A percentile compares a stretch with the other conserved stretches of the same genome.
These are phyloP conservation scores for Boletus vermiculosoides DNA, from an alignment of 768 basidiomycete genomes.

Conservation along the genomic window DNA sequence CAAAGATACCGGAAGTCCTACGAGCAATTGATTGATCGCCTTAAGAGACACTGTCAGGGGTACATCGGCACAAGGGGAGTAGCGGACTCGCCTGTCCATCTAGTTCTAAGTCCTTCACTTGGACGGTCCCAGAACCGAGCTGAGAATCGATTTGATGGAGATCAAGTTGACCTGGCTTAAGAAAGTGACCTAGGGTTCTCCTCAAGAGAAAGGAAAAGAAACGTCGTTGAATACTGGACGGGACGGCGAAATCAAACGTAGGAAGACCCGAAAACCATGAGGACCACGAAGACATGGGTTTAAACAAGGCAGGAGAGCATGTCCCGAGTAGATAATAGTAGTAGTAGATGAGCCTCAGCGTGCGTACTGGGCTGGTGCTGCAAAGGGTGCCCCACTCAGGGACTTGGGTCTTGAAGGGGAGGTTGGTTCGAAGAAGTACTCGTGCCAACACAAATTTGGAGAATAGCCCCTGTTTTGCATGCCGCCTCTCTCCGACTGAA, in stretches of 20 bases:
- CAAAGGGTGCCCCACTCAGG: conserved; percentile 3
- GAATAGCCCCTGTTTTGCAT: conserved; percentile 18
- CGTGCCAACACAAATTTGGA: conserved; percentile 17
- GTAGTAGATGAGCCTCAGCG: neutral
- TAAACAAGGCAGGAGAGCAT: conserved; percentile 18
- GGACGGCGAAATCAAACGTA: conserved; percentile 61
- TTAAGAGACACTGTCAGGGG: conserved; percentile 32
- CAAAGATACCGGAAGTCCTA: conserved; percentile 63
- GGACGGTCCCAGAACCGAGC: conserved; percentile 87
- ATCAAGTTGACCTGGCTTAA: conserved; percentile 89
- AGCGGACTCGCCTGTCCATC: conserved; percentile 60
- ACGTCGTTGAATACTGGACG: conserved; percentile 75
- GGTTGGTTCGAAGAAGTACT: neutral
- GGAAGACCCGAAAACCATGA: conserved; percentile 58
- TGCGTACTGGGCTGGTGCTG: conserved; percentile 1
- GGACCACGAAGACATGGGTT: conserved; percentile 52
- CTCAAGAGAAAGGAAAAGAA: conserved; percentile 89
- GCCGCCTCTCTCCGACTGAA: neutral
- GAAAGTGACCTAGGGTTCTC: conserved; percentile 77
- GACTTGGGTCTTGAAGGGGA: conserved; percentile 1
- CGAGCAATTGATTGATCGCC: conserved; percentile 77
- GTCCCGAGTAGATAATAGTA: conserved; percentile 3
- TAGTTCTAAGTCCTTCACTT: conserved; percentile 80
- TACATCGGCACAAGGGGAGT: conserved; percentile 4
- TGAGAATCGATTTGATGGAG: conserved; percentile 85